Conservation (phyloP, 257 asterid species). For the Cordia subcordata region DNA sequence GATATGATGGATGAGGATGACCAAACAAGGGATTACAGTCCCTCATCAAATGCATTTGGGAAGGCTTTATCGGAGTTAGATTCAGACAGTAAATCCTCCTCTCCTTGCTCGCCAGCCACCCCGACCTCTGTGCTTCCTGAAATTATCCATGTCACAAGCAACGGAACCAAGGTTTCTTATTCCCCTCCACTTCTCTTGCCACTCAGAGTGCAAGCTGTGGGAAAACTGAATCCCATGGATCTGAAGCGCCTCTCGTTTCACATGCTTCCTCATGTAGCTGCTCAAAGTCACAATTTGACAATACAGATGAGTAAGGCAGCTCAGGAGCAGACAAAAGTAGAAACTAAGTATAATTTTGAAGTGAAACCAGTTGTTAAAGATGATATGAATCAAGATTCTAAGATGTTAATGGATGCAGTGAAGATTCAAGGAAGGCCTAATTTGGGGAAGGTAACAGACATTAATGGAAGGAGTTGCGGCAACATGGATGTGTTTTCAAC, state of each 20-base stretch:
- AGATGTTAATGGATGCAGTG: constrained; percentile 23
- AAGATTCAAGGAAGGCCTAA: constrained; percentile 12
- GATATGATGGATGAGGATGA: constrained; percentile 70
- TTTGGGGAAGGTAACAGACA: constrained; percentile 15
- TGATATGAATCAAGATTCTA: constrained; percentile 27
- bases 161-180: constrained; percentile 27
- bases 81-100: constrained; percentile 35
- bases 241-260: constrained; percentile 70
- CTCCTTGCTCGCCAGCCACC: constrained; percentile 60
- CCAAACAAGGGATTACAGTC: constrained; percentile 33
- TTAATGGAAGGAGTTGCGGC: constrained; percentile 11
- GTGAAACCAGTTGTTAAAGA: constrained; percentile 12
- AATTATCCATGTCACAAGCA: constrained; percentile 23
- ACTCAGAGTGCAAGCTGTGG: constrained; percentile 59
- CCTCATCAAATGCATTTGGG: constrained; percentile 42
- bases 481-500: constrained; percentile 25
- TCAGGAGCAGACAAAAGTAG: constrained; percentile 11
- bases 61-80: constrained; percentile 41
- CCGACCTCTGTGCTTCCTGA: constrained; percentile 72
- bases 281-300: constrained; percentile 34
- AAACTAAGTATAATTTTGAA: constrained; percentile 15
- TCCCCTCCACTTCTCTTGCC: constrained; percentile 57
- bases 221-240: constrained; percentile 77
- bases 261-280: constrained; percentile 50
- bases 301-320: constrained; percentile 26